Evolutionary conservation across 2,329 filamentous ascomycete genomes (phyloP).

Genomic region (Xylariales sp.): DNA sequence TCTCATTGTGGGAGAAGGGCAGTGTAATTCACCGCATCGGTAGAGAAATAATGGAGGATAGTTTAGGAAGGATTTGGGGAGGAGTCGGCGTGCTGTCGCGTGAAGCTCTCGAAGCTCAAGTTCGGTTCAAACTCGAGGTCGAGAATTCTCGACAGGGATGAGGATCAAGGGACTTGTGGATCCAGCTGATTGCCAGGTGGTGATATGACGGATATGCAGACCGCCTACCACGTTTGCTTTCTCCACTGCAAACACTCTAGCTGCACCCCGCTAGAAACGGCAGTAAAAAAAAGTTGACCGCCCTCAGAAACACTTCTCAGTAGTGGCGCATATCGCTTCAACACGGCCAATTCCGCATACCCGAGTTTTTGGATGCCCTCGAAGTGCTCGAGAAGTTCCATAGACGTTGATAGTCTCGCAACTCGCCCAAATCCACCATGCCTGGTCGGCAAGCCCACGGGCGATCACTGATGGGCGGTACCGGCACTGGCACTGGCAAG

Average conservation of each 20-base stretch:
- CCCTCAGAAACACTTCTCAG: no score
- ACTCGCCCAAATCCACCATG: no score
- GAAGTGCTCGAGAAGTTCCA: no score
- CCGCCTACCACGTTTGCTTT: no score
- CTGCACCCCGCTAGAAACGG: conserved; percentile 3
- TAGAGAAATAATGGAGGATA: neutral
- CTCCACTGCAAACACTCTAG: no score
- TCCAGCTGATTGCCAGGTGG: neutral
- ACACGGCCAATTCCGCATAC: no score
- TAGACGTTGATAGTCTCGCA: no score
- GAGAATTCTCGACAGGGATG: conserved; percentile 6
- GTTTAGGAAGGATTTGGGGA: no score
- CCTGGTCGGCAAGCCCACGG: conserved; percentile 57
- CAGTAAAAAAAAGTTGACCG: conserved; percentile 19
- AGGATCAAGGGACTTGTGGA: neutral
- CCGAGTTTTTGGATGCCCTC: no score
- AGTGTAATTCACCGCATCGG: neutral
- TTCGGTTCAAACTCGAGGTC: neutral
- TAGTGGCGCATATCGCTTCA: no score
- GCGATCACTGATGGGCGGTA: conserved; percentile 37
- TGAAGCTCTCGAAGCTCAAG: neutral
- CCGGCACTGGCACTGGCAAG: conserved; percentile 22
- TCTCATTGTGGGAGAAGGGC: conserved; percentile 47
- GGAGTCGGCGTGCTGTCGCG: neutral
- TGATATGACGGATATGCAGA: neutral